Percentiles rank a stretch among this genome's conserved stretches.
Evolutionary conservation across 805 yeast genomes (phyloP).

Genomic region (Yarrowia sp.): DNA sequence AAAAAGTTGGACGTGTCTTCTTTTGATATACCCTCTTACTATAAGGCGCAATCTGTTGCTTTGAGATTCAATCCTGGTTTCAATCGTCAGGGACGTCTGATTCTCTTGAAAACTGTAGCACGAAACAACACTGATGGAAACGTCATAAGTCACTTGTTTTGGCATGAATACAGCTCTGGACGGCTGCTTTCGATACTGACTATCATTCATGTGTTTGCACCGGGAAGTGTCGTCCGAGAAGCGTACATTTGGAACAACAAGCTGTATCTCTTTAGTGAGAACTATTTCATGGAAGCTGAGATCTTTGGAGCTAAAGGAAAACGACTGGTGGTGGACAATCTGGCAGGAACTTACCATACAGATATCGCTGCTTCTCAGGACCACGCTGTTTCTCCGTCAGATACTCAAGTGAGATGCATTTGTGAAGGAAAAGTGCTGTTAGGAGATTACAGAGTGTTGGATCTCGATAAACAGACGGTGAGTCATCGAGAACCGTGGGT

Average conservation of each 20-base stretch:
- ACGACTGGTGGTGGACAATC: slow-evolving; percentile 5
- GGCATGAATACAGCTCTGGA: not conserved
- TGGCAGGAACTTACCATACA: slow-evolving; percentile 8
- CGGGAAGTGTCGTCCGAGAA: slow-evolving; percentile 5
- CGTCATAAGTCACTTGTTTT: slow-evolving; percentile 20
- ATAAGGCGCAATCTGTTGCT: not conserved
- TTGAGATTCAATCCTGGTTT: slow-evolving; percentile 19
- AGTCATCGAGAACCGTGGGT: slow-evolving; percentile 27
- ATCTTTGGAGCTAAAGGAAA: not conserved
- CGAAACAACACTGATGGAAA: slow-evolving; percentile 6
- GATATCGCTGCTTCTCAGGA: slow-evolving; percentile 33
- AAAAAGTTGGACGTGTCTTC: too few species aligned
- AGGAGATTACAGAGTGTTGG: slow-evolving; percentile 27
- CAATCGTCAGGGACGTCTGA: not conserved
- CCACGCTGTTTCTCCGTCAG: slow-evolving; percentile 20
- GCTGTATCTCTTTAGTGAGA: slow-evolving; percentile 15
- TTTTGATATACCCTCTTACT: not conserved
- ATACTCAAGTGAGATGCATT: slow-evolving; percentile 5
- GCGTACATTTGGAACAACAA: slow-evolving; percentile 34
- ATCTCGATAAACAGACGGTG: slow-evolving; percentile 20
- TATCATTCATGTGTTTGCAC: not conserved
- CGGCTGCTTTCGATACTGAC: not conserved
- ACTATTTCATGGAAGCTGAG: slow-evolving; percentile 22
- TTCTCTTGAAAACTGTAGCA: not conserved
- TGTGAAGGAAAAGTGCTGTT: slow-evolving; percentile 13